Percentiles rank a stretch among this genome's conserved stretches.
Evolutionary conservation across 2,329 filamentous ascomycete genomes (phyloP).

Genomic region (Aspergillus sp.): DNA sequence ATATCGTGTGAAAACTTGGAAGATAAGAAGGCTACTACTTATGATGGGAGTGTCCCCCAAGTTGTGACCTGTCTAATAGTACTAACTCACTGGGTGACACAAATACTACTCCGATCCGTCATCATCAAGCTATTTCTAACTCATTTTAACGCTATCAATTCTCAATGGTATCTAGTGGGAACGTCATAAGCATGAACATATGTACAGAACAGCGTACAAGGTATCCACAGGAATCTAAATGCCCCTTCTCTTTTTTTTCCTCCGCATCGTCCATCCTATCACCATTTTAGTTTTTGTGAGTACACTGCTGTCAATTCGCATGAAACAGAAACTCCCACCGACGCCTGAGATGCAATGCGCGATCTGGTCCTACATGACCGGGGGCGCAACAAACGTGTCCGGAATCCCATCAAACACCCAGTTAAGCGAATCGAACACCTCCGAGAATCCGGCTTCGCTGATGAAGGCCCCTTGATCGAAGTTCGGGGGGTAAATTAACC

Average conservation of each 20-base stretch:
- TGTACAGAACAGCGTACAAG: neutral
- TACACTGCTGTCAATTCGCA: neutral
- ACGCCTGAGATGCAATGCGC: neutral
- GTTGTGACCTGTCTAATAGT: too few species aligned
- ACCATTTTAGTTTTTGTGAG: neutral
- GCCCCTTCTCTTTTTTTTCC: neutral
- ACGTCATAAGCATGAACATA: neutral
- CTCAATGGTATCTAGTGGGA: neutral
- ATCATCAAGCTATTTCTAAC: too few species aligned
- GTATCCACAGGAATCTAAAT: neutral
- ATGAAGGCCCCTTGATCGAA: slow-evolving; percentile 43
- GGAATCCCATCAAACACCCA: slow-evolving; percentile 88
- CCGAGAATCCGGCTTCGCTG: slow-evolving; percentile 57
- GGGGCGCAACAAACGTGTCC: slow-evolving; percentile 56
- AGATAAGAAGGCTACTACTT: too few species aligned
- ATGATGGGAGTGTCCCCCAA: too few species aligned
- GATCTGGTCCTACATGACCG: slow-evolving; percentile 29
- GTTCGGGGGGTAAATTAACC: slow-evolving; percentile 36
- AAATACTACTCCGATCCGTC: neutral
- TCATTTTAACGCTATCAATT: neutral
- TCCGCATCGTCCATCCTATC: too few species aligned
- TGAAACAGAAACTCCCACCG: neutral
- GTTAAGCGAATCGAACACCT: slow-evolving; percentile 85
- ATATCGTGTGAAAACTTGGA: too few species aligned
- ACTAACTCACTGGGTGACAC: too few species aligned